Base-by-base conservation (phyloP, 2,329 filamentous ascomycete species). In the Massarina eburnea region DNA sequence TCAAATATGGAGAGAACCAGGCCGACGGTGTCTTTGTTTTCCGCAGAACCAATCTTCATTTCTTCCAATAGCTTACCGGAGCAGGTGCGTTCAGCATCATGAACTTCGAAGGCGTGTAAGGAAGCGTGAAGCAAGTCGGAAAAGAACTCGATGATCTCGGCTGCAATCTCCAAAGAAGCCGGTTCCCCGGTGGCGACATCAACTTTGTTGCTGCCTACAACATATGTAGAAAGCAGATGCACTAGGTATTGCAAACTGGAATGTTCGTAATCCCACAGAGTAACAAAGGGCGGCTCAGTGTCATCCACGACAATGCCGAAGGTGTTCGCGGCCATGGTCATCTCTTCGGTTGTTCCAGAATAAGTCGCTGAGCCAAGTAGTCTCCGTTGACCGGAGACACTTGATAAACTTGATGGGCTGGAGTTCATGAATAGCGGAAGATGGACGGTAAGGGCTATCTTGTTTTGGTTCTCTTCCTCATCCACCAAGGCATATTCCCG, bases 1-100 rank as follows among this genome's bases (percentile, higher is more conserved):
- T 97, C 94, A 57, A 97, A 85, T 1, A 92, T 89, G 50, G 95
- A 87, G 56, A 91, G 88, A 21, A 97, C 75, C 33, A 96, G 81
- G 9, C 82, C 83, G 41, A 95, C 80, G 41, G 97, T 85, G 65
- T 96, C 92, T 45, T 74, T 71, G 42, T 80, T 84, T 27, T 80
- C 75, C 19, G 73, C 72, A 5, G 81, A 58, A 8, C 75, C 55
- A 30, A 69, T 65, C 9, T 58, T 49, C 20, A 70, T 40, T n/a
- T 57, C 56, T 17, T 59, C 53, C 8, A 70, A 38, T 17, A 70
- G 46, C 20, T 68, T 65, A 3, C 44, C 29, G 12, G 66, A 64
- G 41, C 62, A 65, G 14, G 56, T 33, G 8, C 55, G 49, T n/a
- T 32, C 41, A 19, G 46, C 49, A 3, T 44, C 52, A 7, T 17